These are phyloP conservation scores for Miamiensis avidus DNA, from an alignment of 169 alveolate genomes.

Conservation along the genomic window DNA sequence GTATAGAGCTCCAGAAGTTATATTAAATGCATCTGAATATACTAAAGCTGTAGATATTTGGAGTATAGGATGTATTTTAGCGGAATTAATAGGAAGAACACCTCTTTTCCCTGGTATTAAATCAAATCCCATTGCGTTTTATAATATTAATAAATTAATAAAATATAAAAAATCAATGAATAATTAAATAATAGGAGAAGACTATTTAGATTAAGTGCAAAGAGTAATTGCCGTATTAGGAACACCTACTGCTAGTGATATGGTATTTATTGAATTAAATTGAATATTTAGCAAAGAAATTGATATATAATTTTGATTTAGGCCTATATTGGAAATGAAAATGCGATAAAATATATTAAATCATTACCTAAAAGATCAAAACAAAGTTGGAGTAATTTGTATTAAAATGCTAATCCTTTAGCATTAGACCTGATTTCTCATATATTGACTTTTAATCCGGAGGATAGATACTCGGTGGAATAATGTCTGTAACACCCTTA, in stretches of 20 bases:
- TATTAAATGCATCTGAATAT: conserved; percentile 90
- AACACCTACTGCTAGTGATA: conserved; percentile 86
- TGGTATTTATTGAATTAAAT: too few species aligned
- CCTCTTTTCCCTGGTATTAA: conserved; percentile 88
- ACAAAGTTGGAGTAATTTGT: conserved; percentile 35
- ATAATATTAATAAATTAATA: background rate
- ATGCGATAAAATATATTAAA: conserved; percentile 77
- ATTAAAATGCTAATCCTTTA: conserved; percentile 64
- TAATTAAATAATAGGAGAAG: conserved; percentile 57
- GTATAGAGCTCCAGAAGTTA: conserved; percentile 97
- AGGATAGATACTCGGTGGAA: conserved; percentile 71
- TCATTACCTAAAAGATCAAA: conserved; percentile 80
- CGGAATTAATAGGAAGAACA: conserved; percentile 87
- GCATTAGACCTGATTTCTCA: conserved; percentile 77
- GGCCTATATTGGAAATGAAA: conserved; percentile 69
- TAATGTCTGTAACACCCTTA: conserved; percentile 83
- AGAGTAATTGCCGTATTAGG: conserved; percentile 88
- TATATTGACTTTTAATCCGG: conserved; percentile 83
- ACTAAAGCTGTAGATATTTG: conserved; percentile 93
- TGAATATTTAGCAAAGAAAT: too few species aligned
- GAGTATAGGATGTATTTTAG: conserved; percentile 94
- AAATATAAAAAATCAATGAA: too few species aligned
- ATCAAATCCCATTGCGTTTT: background rate
- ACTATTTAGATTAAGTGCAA: conserved; percentile 89
- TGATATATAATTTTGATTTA: too few species aligned